phyloP scores from a whole-genome alignment of 257 asterid genomes.

The Solanum megistacrolobum region DNA sequence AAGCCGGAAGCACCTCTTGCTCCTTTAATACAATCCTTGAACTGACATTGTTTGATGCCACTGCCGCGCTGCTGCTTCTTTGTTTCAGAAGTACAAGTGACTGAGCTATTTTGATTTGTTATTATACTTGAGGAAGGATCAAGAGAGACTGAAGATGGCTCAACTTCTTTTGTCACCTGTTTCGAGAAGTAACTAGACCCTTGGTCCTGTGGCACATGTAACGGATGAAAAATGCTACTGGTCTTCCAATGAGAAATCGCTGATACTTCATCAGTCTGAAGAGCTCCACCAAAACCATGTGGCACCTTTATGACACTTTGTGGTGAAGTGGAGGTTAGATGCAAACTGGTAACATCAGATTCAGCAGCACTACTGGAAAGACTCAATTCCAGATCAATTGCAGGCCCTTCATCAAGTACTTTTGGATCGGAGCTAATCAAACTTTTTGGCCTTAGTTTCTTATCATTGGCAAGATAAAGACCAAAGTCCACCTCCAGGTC shows the following conservation, averaged over 20 bases:
- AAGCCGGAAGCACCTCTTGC: conserved; percentile 95
- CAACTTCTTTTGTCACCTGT: conserved; percentile 29
- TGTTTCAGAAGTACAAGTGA: conserved; percentile 87
- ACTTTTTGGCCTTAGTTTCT: conserved; percentile 32
- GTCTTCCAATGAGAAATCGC: conserved; percentile 2
- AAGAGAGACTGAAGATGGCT: conserved; percentile 26
- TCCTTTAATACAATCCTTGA: conserved; percentile 73
- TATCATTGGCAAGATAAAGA: conserved; percentile 69
- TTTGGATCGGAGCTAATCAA: conserved; percentile 22
- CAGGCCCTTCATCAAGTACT: conserved; percentile 25
- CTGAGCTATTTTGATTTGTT: conserved; percentile 66
- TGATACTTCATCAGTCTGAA: conserved; percentile 30
- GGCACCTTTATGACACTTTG: conserved; percentile 16
- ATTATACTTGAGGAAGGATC: conserved; percentile 46
- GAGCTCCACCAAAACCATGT: conserved; percentile 8
- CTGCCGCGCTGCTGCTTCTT: conserved; percentile 42
- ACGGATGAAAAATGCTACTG: conserved; percentile 19
- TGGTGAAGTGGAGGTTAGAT: conserved; percentile 24
- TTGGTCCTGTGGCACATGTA: conserved; percentile 16
- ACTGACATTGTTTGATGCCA: conserved; percentile 63
- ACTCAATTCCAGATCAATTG: conserved; percentile 70
- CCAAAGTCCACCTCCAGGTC: conserved; percentile 74
- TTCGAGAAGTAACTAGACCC: conserved; percentile 24
- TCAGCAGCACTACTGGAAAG: conserved; percentile 52
- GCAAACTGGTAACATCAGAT: conserved; percentile 51